Conservation (phyloP, 2,329 filamentous ascomycete genomes). For the Aspergillus awamori region DNA sequence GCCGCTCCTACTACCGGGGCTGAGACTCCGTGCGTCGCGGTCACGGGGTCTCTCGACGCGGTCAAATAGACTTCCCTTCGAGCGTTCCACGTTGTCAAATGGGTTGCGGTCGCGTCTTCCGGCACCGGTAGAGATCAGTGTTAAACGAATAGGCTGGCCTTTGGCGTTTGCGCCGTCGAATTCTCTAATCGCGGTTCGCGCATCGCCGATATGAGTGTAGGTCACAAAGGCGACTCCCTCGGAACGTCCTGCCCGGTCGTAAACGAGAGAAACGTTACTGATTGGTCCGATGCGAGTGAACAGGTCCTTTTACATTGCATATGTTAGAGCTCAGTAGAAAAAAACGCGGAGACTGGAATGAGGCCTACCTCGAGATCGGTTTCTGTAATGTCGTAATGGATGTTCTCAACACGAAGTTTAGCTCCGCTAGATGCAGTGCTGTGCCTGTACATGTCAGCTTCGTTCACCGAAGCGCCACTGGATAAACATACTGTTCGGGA, state of each 20-base stretch:
- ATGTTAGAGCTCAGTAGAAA: conserved; percentile 1
- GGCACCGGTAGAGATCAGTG: conserved; percentile 59
- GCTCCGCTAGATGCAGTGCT: conserved; percentile 60
- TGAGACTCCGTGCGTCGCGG: conserved; percentile 46
- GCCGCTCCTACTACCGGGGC: conserved; percentile 41
- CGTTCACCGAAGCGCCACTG: neutral
- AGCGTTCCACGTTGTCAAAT: conserved; percentile 55
- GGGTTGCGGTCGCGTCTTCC: conserved; percentile 44
- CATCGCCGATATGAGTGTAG: conserved; percentile 72
- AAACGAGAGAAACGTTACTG: conserved; percentile 68
- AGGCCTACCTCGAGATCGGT: conserved; percentile 72
- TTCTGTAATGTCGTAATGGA: conserved; percentile 89
- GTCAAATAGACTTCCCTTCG: conserved; percentile 66
- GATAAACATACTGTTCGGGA: conserved; percentile 38
- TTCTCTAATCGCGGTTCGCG: conserved; percentile 72
- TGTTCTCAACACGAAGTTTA: conserved; percentile 82
- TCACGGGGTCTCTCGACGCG: conserved; percentile 55
- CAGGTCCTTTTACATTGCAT: conserved; percentile 63
- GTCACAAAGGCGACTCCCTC: conserved; percentile 83
- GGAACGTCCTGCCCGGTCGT: conserved; percentile 86
- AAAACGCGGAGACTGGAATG: neutral
- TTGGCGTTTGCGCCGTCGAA: conserved; percentile 92
- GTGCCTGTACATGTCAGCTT: conserved; percentile 13
- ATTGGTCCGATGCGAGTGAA: conserved; percentile 78
- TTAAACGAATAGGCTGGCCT: conserved; percentile 78